Percentiles rank a stretch among this genome's conserved stretches.
Conservation (phyloP, 345 rosid species). For the Euphorbia lathyris region DNA sequence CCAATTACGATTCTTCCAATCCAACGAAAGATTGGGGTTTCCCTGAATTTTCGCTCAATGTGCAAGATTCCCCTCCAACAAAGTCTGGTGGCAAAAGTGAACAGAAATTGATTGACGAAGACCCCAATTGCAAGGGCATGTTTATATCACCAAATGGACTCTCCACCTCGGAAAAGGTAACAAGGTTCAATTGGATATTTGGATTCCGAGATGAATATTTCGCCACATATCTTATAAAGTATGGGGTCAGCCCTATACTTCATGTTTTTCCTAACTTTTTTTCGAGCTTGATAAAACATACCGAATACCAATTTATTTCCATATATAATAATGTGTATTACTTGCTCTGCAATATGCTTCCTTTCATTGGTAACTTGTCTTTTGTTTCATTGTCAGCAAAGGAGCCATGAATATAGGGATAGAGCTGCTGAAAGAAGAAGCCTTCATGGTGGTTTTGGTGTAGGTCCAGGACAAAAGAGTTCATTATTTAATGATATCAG, state of each 20-base stretch:
- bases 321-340: not conserved
- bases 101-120: slow-evolving; percentile 33
- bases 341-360: not conserved
- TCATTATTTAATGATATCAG: slow-evolving; percentile 17
- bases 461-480: slow-evolving; percentile 84
- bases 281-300: not conserved
- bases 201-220: not conserved
- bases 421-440: slow-evolving; percentile 91
- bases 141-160: slow-evolving; percentile 27
- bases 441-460: slow-evolving; percentile 74
- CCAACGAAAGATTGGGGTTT: slow-evolving; percentile 90
- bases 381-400: slow-evolving; percentile 34
- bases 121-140: slow-evolving; percentile 17
- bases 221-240: not conserved
- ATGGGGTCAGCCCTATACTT: too few species aligned
- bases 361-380: slow-evolving; percentile 2
- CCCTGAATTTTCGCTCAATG: slow-evolving; percentile 50
- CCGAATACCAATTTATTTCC: not conserved
- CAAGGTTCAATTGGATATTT: slow-evolving; percentile 17
- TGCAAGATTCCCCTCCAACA: slow-evolving; percentile 21
- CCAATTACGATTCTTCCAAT: slow-evolving; percentile 72
- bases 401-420: slow-evolving; percentile 57
- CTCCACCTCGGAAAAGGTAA: slow-evolving; percentile 52
- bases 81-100: slow-evolving; percentile 29
- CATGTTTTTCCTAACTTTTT: not conserved